phyloP scores from a whole-genome alignment of 306 rosid species.

The Morella rubra region DNA sequence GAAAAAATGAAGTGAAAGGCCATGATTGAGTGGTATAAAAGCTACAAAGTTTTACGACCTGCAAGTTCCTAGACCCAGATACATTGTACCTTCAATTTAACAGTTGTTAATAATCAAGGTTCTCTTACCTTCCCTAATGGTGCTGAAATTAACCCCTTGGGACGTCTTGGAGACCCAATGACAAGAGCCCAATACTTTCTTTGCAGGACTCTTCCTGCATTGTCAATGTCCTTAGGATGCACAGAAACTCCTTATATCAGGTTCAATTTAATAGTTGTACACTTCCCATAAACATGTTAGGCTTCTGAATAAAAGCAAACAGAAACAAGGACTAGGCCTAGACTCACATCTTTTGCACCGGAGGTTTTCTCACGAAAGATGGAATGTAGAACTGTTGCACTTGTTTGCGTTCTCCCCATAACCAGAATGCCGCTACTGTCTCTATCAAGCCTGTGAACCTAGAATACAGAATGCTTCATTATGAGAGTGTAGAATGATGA shows the following conservation, averaged over 20 bases:
- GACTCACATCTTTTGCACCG: slow-evolving; percentile 59
- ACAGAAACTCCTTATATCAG: slow-evolving; percentile 8
- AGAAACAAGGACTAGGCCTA: slow-evolving; percentile 10
- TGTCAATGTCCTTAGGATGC: slow-evolving; percentile 32
- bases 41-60: background rate
- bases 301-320: slow-evolving; percentile 6
- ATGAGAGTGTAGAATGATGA: background rate
- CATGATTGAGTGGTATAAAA: background rate
- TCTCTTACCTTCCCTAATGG: slow-evolving; percentile 81
- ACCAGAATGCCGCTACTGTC: slow-evolving; percentile 85
- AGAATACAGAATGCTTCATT: slow-evolving; percentile 24
- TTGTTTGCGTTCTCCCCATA: slow-evolving; percentile 85
- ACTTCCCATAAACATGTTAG: slow-evolving; percentile 2
- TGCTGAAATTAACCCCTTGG: slow-evolving; percentile 63
- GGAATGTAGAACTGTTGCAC: slow-evolving; percentile 75
- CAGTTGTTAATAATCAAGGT: slow-evolving; percentile 14
- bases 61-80: background rate
- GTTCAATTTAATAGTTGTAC: slow-evolving; percentile 5
- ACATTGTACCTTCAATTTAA: slow-evolving; percentile 2
- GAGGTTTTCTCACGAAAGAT: slow-evolving; percentile 81
- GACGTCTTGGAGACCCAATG: slow-evolving; percentile 79
- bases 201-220: slow-evolving; percentile 53
- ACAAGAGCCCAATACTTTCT: slow-evolving; percentile 87
- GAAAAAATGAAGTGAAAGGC: background rate
- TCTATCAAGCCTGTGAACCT: slow-evolving; percentile 91